Evolutionary conservation across 1,139 yeast genomes (phyloP).

Genomic region (Saccharomyces pastorianus): DNA sequence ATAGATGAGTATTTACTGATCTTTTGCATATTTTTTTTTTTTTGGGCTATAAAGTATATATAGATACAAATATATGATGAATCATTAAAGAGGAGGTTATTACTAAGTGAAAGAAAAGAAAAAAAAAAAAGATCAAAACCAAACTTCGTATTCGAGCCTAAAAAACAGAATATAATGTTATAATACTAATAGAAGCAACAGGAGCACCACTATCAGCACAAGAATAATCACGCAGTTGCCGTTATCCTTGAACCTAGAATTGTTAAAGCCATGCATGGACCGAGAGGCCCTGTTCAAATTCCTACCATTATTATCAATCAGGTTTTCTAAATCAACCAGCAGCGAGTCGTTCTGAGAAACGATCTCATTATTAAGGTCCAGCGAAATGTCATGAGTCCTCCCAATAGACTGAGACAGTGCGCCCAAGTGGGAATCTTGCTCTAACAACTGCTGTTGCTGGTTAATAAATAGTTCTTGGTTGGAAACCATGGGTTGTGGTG

Average conservation of each 20-base stretch:
- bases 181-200: conserved; percentile 22
- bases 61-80: neutral
- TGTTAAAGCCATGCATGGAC: conserved; percentile 22
- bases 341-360: conserved; percentile 24
- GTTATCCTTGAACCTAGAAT: conserved; percentile 23
- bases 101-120: neutral
- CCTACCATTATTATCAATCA: conserved; percentile 23
- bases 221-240: conserved; percentile 27
- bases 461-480: conserved; percentile 26
- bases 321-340: conserved; percentile 25
- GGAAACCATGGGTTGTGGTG: conserved; percentile 9
- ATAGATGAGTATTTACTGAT: neutral
- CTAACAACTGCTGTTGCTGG: conserved; percentile 26
- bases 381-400: conserved; percentile 23
- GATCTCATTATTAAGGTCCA: conserved; percentile 28
- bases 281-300: conserved; percentile 23
- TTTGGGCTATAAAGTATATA: neutral
- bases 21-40: neutral
- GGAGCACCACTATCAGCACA: conserved; percentile 19
- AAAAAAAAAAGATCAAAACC: neutral
- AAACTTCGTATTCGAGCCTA: neutral
- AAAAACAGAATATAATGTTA: conserved; percentile 3
- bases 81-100: neutral
- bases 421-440: conserved; percentile 27
- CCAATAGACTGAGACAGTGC: conserved; percentile 19